Evolutionary conservation across 192 early-diverging fungal genomes (phyloP).

Genomic region (Podochytrium sp.): DNA sequence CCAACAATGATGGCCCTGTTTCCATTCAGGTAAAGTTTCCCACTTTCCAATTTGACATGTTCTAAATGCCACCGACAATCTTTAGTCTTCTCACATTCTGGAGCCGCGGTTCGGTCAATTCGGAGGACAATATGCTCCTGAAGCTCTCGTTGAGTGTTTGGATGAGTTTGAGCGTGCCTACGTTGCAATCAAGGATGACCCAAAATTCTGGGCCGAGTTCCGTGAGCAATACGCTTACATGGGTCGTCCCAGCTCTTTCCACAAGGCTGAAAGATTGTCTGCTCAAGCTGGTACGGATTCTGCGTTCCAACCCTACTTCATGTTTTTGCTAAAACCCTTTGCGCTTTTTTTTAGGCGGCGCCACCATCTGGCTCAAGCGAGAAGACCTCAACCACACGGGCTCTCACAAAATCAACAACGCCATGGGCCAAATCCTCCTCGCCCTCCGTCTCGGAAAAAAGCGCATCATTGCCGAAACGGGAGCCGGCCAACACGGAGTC

Average conservation of each 20-base stretch:
- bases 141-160: slow-evolving; percentile 95
- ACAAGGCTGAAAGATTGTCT: slow-evolving; percentile 87
- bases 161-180: slow-evolving; percentile 86
- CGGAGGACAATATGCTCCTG: slow-evolving; percentile 97
- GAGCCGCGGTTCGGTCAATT: slow-evolving; percentile 89
- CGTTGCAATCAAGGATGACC: slow-evolving; percentile 80
- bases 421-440: slow-evolving; percentile 90
- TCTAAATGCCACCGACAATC: no score
- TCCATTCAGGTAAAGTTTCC: not conserved
- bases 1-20: not conserved
- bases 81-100: slow-evolving; percentile 51
- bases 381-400: slow-evolving; percentile 99
- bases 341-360: slow-evolving; percentile 62
- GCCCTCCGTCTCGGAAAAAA: slow-evolving; percentile 95
- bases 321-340: not conserved
- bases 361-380: slow-evolving; percentile 96
- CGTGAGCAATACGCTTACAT: slow-evolving; percentile 89
- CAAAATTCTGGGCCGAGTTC: slow-evolving; percentile 93
- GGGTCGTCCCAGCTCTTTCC: slow-evolving; percentile 86
- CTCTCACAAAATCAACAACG: slow-evolving; percentile 99
- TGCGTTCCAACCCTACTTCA: not conserved
- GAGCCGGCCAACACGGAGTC: slow-evolving; percentile 98
- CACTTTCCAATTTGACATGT: no score
- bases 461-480: slow-evolving; percentile 98
- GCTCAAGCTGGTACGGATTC: slow-evolving; percentile 8